Evolutionary conservation across 805 yeast genomes (phyloP).

Genomic region (Schwanniomyces pseudopolymorphus): DNA sequence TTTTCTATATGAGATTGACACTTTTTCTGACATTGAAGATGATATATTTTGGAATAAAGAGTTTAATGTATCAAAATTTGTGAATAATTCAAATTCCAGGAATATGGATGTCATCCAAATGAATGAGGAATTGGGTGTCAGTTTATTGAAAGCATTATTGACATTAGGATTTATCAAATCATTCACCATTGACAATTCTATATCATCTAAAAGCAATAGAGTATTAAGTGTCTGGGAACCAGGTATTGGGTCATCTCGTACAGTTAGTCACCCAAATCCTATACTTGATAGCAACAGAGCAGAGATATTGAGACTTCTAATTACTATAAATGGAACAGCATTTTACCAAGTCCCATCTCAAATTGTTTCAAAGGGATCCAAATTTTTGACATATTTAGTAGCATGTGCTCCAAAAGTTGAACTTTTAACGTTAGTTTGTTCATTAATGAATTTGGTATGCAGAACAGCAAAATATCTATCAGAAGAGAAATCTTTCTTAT

Average conservation of each 20-base stretch:
- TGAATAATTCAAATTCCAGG: constrained; percentile 8
- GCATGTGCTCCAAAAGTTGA: constrained; percentile 49
- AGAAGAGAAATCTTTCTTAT: constrained; percentile 46
- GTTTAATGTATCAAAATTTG: constrained; percentile 42
- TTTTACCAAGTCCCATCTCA: constrained; percentile 49
- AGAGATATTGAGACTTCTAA: constrained; percentile 62
- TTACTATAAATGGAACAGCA: constrained; percentile 60
- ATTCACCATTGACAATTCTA: constrained; percentile 46
- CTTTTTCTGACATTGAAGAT: constrained; percentile 21
- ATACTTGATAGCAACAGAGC: constrained; percentile 60
- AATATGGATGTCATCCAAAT: constrained; percentile 10
- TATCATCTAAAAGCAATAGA: constrained; percentile 2
- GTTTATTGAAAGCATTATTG: constrained; percentile 33
- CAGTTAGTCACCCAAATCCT: constrained; percentile 22
- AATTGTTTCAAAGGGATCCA: constrained; percentile 54
- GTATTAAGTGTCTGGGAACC: constrained; percentile 63
- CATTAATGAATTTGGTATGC: constrained; percentile 64
- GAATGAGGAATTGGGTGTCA: constrained; percentile 27
- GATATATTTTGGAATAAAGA: constrained; percentile 30
- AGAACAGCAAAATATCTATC: constrained; percentile 43
- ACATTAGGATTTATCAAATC: constrained; percentile 55
- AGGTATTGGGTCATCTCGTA: constrained; percentile 60
- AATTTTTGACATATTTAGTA: constrained; percentile 57
- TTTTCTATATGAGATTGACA: constrained; percentile 54
- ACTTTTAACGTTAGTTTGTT: constrained; percentile 56